Evolutionary conservation across 805 yeast species (phyloP).

Genomic region (Brettanomyces custersianus): DNA sequence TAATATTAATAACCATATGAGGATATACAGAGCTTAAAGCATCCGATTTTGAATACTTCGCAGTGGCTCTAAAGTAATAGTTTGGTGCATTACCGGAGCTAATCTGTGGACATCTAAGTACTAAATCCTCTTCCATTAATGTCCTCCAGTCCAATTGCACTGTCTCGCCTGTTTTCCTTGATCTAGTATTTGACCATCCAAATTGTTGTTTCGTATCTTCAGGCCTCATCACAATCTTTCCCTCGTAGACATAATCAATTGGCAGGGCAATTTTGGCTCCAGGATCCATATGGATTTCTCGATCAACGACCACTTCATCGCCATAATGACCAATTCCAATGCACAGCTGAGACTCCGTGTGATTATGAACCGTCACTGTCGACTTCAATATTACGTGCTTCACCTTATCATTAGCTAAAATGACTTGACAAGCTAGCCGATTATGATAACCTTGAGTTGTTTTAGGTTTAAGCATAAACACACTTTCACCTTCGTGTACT

Average conservation of each 20-base stretch:
- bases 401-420: constrained; percentile 64
- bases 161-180: constrained; percentile 9
- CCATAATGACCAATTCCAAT: constrained; percentile 28
- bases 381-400: constrained; percentile 75
- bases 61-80: constrained; percentile 61
- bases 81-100: constrained; percentile 25
- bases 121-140: constrained; percentile 37
- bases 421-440: constrained; percentile 65
- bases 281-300: constrained; percentile 39
- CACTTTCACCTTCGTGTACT: constrained; percentile 74
- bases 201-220: constrained; percentile 38
- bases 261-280: constrained; percentile 63
- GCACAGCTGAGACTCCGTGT: constrained; percentile 49
- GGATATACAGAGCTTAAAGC: constrained; percentile 75
- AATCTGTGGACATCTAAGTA: constrained; percentile 50
- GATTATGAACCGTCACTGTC: constrained; percentile 60
- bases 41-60: constrained; percentile 53
- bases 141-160: constrained; percentile 52
- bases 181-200: constrained; percentile 55
- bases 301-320: constrained; percentile 21
- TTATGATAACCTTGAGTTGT: constrained; percentile 43
- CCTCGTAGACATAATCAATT: constrained; percentile 53
- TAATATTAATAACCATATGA: constrained; percentile 63
- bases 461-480: constrained; percentile 60
- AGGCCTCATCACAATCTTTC: constrained; percentile 56